Base-by-base conservation (phyloP, 495 filamentous ascomycete genomes). In the Penicillium bovifimosum region DNA sequence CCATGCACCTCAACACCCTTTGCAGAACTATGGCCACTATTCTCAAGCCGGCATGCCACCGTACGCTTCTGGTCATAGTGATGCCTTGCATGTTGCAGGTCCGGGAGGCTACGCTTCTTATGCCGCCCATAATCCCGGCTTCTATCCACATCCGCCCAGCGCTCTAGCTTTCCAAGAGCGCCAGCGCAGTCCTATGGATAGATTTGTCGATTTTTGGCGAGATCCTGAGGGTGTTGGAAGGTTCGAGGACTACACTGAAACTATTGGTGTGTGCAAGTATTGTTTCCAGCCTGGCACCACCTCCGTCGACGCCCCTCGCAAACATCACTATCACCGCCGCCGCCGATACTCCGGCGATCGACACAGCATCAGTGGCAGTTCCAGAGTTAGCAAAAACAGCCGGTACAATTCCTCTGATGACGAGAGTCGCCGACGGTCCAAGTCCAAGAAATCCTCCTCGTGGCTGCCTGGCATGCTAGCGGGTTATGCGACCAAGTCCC, bases 181-280 rank as follows among this genome's bases (percentile, higher is more conserved):
- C 14, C 80, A 79, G 28, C 70, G 70, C 27, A 80, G 80, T 2
- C 78, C 84, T 5, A 56, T 87, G 7, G 69, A 68, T 32, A 80
- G 76, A 34, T 71, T 86, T 31, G 70, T 82, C 14, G 78, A 85
- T 52, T 86, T 84, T 58, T 85, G 82, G 78, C 79, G 78, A 42
- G 84, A 87, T 52, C 74, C 80, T 2, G 82, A 89, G 55, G 86
- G 80, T 10, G 82, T 88, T 3, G 80, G 76, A 6, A 79, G 79
- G 53, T 88, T 84, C 59, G 86, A 89, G 64, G 83, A 86, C 58
- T 89, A 88, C 54, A 86, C 85, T 2, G 84, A 89, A 60, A 73
- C 79, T 43, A 86, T 86, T 43, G 86, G 86, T 16, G 77, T 87
- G 6, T 89, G 86, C 66, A 77, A 71, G 53, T 68, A 80, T 50